Conservation (phyloP, 768 basidiomycete genomes). For the Cystobasidium ongulense region DNA sequence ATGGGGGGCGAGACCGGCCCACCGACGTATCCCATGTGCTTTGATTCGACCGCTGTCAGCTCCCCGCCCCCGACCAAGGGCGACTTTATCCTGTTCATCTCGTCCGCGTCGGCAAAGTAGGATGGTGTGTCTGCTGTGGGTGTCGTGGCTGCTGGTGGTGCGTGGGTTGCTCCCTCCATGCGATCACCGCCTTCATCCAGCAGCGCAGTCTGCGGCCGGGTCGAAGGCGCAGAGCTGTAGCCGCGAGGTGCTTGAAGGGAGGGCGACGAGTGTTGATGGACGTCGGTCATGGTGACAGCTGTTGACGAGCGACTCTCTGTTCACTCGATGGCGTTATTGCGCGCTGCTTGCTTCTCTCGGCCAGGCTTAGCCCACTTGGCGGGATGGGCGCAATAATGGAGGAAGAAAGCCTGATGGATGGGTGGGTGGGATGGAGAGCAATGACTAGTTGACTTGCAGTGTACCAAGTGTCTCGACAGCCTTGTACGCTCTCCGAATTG, state of each 20-base stretch:
- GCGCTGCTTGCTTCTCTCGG: no score
- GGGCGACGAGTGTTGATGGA: background rate
- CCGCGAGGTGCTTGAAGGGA: background rate
- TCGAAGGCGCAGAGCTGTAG: background rate
- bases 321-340: no score
- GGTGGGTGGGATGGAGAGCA: background rate
- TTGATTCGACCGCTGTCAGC: conserved; percentile 11
- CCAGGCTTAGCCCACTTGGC: no score
- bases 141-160: background rate
- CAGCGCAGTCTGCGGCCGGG: background rate
- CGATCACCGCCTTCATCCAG: background rate
- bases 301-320: background rate
- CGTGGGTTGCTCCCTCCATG: background rate
- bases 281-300: background rate
- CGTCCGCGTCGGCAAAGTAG: no score
- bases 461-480: background rate
- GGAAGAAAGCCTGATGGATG: background rate
- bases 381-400: background rate
- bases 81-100: background rate
- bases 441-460: no score
- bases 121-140: background rate
- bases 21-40: conserved; percentile 22
- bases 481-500: no score
- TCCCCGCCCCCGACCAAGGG: background rate
- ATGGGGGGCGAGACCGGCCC: background rate